Percentiles rank a stretch among this genome's conserved stretches.
Conservation (phyloP, 495 filamentous ascomycete species). For the Symbiotaphrina buchneri region DNA sequence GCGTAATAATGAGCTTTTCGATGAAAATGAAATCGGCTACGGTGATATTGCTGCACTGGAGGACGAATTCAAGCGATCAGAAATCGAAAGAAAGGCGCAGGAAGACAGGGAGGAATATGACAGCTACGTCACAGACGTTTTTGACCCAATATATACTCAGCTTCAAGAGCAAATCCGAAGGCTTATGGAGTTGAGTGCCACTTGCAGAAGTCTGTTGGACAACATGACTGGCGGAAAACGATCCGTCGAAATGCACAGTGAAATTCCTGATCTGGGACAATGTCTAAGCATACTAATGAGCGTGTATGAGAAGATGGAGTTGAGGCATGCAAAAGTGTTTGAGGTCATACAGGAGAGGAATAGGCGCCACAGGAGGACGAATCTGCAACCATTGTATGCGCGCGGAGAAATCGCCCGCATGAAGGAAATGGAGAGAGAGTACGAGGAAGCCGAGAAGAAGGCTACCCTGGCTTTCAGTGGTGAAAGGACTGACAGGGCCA, state of each 20-base stretch:
- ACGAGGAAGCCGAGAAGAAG: slow-evolving; percentile 3
- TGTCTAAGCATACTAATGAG: background rate
- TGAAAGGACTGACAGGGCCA: slow-evolving; percentile 2
- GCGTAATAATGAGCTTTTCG: slow-evolving; percentile 30
- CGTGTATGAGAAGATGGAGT: slow-evolving; percentile 4
- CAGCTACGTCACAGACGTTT: slow-evolving; percentile 25
- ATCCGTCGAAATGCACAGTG: slow-evolving; percentile 1
- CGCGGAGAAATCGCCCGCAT: slow-evolving; percentile 1
- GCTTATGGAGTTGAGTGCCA: slow-evolving; percentile 26
- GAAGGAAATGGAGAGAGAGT: slow-evolving; percentile 3
- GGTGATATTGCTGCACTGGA: slow-evolving; percentile 36
- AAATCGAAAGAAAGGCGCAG: slow-evolving; percentile 26
- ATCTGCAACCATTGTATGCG: slow-evolving; percentile 2
- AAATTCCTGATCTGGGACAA: slow-evolving; percentile 1
- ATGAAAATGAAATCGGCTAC: slow-evolving; percentile 35
- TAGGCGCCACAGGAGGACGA: slow-evolving; percentile 1
- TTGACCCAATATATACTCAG: slow-evolving; percentile 24
- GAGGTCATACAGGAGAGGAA: slow-evolving; percentile 3
- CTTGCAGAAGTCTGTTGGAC: slow-evolving; percentile 13
- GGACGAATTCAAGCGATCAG: slow-evolving; percentile 31
- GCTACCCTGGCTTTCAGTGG: slow-evolving; percentile 1
- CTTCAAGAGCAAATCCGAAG: slow-evolving; percentile 27
- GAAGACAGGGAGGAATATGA: slow-evolving; percentile 33
- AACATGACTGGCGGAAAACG: slow-evolving; percentile 9
- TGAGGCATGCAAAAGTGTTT: slow-evolving; percentile 3